phyloP scores from a whole-genome alignment of 345 rosid species.

The Euphorbia lathyris region DNA sequence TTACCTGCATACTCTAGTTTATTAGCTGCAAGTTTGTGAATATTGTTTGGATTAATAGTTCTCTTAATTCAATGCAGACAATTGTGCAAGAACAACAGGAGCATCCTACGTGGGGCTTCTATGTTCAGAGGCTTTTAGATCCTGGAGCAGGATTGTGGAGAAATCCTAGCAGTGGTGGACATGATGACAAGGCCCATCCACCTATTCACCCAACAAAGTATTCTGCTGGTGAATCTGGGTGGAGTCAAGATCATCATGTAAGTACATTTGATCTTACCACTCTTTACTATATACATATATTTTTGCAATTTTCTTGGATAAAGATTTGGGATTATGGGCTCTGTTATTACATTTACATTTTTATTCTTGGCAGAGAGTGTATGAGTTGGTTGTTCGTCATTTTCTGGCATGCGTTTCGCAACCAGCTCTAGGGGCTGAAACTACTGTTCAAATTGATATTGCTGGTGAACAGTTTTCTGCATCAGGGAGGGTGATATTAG shows the following conservation, averaged over 20 bases:
- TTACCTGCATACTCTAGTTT: not conserved
- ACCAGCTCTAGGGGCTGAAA: slow-evolving; percentile 97
- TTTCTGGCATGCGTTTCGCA: slow-evolving; percentile 95
- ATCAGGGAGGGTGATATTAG: slow-evolving; percentile 84
- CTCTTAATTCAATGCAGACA: slow-evolving; percentile 39
- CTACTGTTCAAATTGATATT: slow-evolving; percentile 88
- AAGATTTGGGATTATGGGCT: not conserved
- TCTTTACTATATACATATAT: not conserved
- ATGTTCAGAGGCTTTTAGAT: slow-evolving; percentile 76
- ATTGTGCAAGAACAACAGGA: slow-evolving; percentile 82
- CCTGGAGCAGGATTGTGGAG: slow-evolving; percentile 83
- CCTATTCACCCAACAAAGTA: slow-evolving; percentile 97
- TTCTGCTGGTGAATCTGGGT: slow-evolving; percentile 74
- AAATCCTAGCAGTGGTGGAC: slow-evolving; percentile 93
- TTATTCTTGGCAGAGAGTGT: slow-evolving; percentile 56
- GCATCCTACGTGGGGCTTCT: slow-evolving; percentile 90
- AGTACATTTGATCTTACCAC: slow-evolving; percentile 21
- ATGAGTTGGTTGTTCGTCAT: slow-evolving; percentile 96
- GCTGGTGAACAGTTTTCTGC: slow-evolving; percentile 87
- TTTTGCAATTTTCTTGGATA: not conserved
- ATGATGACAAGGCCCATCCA: slow-evolving; percentile 98
- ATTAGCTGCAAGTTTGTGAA: not conserved
- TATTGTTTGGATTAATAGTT: slow-evolving; percentile 6
- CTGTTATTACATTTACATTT: slow-evolving; percentile 7
- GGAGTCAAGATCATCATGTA: slow-evolving; percentile 92